These are phyloP conservation scores for Geotrichum klebahnii DNA, from an alignment of 1,139 yeast species.

Conservation along the genomic window DNA sequence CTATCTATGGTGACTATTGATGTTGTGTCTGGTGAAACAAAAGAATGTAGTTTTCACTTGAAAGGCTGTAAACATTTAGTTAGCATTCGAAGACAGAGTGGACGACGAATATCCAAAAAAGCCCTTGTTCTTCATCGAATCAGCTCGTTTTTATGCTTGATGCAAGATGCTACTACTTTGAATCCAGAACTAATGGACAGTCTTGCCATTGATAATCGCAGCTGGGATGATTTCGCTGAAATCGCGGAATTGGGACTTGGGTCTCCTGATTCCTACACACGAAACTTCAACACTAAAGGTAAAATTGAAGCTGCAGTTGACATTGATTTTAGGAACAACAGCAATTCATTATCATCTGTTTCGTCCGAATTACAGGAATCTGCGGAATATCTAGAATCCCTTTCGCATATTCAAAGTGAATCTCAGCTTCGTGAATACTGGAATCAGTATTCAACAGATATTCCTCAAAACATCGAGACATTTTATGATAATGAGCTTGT, in stretches of 20 bases:
- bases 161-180: slow-evolving; percentile 53
- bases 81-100: slow-evolving; percentile 59
- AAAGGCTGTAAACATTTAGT: slow-evolving; percentile 75
- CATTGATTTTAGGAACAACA: not conserved
- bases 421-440: slow-evolving; percentile 34
- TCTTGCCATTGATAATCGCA: slow-evolving; percentile 19
- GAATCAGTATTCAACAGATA: slow-evolving; percentile 25
- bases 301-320: not conserved
- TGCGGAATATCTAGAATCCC: slow-evolving; percentile 18
- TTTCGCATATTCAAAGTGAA: slow-evolving; percentile 32
- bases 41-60: slow-evolving; percentile 72
- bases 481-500: slow-evolving; percentile 43
- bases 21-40: slow-evolving; percentile 89
- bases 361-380: not conserved
- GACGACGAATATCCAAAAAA: slow-evolving; percentile 67
- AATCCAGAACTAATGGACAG: slow-evolving; percentile 25
- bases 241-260: slow-evolving; percentile 20
- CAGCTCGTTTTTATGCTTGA: slow-evolving; percentile 65
- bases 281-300: slow-evolving; percentile 12
- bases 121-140: slow-evolving; percentile 75
- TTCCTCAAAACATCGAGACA: slow-evolving; percentile 26
- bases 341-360: not conserved
- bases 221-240: slow-evolving; percentile 21
- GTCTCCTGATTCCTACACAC: slow-evolving; percentile 18
- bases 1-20: slow-evolving; percentile 86